Evolutionary conservation across 2,329 filamentous ascomycete species (phyloP).

Genomic region (Plectosphaerella cucumerina): DNA sequence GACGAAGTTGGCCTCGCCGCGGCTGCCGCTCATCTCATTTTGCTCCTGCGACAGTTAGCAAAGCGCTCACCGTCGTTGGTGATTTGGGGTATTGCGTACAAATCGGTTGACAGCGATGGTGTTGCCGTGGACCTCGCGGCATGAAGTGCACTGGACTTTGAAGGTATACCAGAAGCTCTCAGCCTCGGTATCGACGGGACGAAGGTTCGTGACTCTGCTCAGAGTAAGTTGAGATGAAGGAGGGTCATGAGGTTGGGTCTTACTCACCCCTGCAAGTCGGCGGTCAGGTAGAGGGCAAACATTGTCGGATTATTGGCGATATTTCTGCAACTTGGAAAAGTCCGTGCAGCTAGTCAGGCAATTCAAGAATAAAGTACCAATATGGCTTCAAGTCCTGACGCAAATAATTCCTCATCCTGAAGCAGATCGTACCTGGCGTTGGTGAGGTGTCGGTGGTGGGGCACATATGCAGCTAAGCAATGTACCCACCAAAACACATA

Average conservation of each 20-base stretch:
- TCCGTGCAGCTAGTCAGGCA: too few relatives aligned
- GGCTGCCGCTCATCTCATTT: slow-evolving; percentile 87
- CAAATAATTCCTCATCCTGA: too few relatives aligned
- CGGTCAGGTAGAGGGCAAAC: slow-evolving; percentile 63
- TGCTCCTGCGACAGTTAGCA: slow-evolving; percentile 55
- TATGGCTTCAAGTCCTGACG: too few relatives aligned
- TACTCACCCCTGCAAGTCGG: slow-evolving; percentile 64
- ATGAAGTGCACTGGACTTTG: slow-evolving; percentile 97
- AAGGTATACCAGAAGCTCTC: slow-evolving; percentile 95
- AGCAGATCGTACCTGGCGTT: too few relatives aligned
- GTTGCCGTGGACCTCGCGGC: slow-evolving; percentile 85
- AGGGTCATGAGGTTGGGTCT: slow-evolving; percentile 1
- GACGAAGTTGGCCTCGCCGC: slow-evolving; percentile 98
- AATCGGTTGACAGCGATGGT: slow-evolving; percentile 83
- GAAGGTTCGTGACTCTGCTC: slow-evolving; percentile 80
- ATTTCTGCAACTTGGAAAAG: too few relatives aligned
- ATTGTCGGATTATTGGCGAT: slow-evolving; percentile 34
- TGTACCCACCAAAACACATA: too few relatives aligned
- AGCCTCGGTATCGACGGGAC: slow-evolving; percentile 75
- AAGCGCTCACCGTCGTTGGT: neutral
- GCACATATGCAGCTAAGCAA: too few relatives aligned
- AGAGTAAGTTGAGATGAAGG: neutral
- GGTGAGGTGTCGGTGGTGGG: too few relatives aligned
- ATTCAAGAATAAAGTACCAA: too few relatives aligned
- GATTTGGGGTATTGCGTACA: slow-evolving; percentile 48